phyloP scores from a whole-genome alignment of 495 filamentous ascomycete genomes.

The Penicillium cosmopolitanum region DNA sequence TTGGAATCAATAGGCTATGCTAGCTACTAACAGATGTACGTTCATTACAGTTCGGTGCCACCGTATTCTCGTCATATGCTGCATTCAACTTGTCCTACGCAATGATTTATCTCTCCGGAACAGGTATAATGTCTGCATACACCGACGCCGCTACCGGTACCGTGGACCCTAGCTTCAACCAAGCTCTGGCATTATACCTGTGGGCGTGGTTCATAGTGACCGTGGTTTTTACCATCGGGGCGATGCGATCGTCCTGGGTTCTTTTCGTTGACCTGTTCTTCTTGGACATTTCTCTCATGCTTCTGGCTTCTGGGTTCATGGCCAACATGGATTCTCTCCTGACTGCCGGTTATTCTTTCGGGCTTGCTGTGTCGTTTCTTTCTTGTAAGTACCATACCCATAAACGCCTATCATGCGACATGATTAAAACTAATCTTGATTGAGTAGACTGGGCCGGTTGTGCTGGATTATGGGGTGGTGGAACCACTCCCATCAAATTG shows the following conservation, averaged over 20 bases:
- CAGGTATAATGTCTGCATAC: slow-evolving; percentile 10
- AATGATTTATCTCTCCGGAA: slow-evolving; percentile 15
- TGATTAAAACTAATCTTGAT: not conserved
- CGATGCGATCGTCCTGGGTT: slow-evolving; percentile 10
- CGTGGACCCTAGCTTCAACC: slow-evolving; percentile 1
- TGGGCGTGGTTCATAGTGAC: slow-evolving; percentile 13
- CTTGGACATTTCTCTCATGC: slow-evolving; percentile 6
- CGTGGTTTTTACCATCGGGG: slow-evolving; percentile 6
- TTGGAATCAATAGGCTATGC: not conserved
- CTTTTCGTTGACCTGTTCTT: slow-evolving; percentile 8
- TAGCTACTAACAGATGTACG: not conserved
- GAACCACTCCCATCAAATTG: slow-evolving; percentile 10
- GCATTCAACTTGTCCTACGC: slow-evolving; percentile 15
- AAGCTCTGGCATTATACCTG: slow-evolving; percentile 7
- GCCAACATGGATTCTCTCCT: not conserved
- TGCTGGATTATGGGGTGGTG: slow-evolving; percentile 17
- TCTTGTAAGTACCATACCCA: slow-evolving; percentile 6
- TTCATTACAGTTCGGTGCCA: slow-evolving; percentile 17
- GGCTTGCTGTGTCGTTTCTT: not conserved
- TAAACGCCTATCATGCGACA: not conserved
- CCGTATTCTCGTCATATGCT: slow-evolving; percentile 16
- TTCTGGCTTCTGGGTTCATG: slow-evolving; percentile 11
- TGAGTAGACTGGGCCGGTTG: slow-evolving; percentile 14
- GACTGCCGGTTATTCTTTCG: slow-evolving; percentile 9
- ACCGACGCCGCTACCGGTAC: slow-evolving; percentile 4